These are phyloP conservation scores for Magnolia sinica DNA, from an alignment of 164 flowering plant genomes.

Conservation along the genomic window DNA sequence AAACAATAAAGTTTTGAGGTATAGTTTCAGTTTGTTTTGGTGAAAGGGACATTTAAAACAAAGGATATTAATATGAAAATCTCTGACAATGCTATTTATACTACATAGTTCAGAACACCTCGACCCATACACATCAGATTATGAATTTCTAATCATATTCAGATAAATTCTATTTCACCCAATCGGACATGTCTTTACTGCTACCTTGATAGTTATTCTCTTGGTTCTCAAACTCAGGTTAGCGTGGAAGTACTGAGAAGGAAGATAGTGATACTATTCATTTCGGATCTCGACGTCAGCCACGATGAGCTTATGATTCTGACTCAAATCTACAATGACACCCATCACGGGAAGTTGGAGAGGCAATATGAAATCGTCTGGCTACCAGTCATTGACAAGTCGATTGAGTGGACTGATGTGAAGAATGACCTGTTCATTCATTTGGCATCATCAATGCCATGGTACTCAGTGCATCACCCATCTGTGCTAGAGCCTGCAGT, in stretches of 20 bases:
- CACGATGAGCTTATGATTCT: conserved; percentile 57
- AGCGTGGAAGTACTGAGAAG: conserved; percentile 53
- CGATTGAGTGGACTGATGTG: conserved; percentile 38
- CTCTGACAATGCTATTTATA: too few species aligned
- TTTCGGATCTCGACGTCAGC: conserved; percentile 66
- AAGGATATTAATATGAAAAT: too few species aligned
- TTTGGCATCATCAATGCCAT: conserved; percentile 44
- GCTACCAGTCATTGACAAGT: conserved; percentile 63
- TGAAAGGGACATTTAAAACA: too few species aligned
- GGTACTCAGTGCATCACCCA: conserved; percentile 61
- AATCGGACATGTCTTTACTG: not conserved
- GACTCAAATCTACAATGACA: conserved; percentile 51
- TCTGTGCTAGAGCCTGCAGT: conserved; percentile 40
- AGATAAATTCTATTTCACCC: too few species aligned
- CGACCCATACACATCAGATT: too few species aligned
- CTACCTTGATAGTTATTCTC: not conserved
- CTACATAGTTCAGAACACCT: too few species aligned
- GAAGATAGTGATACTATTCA: conserved; percentile 65
- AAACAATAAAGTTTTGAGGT: too few species aligned
- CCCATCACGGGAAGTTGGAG: conserved; percentile 43
- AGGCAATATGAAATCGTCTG: conserved; percentile 74
- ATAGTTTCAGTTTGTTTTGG: too few species aligned
- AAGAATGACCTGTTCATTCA: conserved; percentile 33
- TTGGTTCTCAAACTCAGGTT: conserved; percentile 33
- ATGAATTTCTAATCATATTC: too few species aligned